Evolutionary conservation across 2,329 filamentous ascomycete species (phyloP).

Genomic region (Gyromitra esculenta): DNA sequence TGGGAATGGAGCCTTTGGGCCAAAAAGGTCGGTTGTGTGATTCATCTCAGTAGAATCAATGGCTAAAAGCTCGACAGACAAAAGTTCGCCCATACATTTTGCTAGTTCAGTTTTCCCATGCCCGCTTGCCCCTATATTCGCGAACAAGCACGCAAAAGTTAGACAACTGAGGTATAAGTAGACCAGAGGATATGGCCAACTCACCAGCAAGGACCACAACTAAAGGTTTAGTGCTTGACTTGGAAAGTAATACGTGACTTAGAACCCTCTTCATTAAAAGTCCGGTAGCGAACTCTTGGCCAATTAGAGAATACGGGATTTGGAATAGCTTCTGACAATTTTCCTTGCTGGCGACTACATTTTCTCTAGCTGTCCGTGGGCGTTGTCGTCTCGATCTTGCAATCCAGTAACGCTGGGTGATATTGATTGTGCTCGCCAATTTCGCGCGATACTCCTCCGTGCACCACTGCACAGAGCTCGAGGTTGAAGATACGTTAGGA

Average conservation of each 20-base stretch:
- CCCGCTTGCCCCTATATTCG: slow-evolving; percentile 60
- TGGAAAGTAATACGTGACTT: slow-evolving; percentile 56
- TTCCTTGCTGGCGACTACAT: slow-evolving; percentile 57
- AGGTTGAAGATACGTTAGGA: not conserved
- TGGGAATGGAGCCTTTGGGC: slow-evolving; percentile 60
- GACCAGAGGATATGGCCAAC: not conserved
- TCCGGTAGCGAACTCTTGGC: slow-evolving; percentile 59
- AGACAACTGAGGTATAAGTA: slow-evolving; percentile 5
- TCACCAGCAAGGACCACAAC: slow-evolving; percentile 63
- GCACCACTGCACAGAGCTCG: slow-evolving; percentile 55
- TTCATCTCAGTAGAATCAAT: slow-evolving; percentile 62
- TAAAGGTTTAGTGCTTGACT: slow-evolving; percentile 59
- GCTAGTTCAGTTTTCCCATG: slow-evolving; percentile 66
- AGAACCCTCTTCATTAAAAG: slow-evolving; percentile 57
- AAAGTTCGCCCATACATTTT: slow-evolving; percentile 61
- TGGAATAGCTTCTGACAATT: slow-evolving; percentile 58
- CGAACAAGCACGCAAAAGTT: not conserved
- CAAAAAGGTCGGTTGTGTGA: slow-evolving; percentile 62
- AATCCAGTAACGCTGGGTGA: slow-evolving; percentile 60
- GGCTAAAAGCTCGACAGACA: slow-evolving; percentile 60
- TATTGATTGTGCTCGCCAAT: slow-evolving; percentile 58
- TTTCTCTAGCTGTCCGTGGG: slow-evolving; percentile 55
- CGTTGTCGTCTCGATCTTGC: slow-evolving; percentile 56
- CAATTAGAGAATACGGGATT: slow-evolving; percentile 60
- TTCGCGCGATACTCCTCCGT: slow-evolving; percentile 51